Percentiles rank a stretch among this genome's conserved stretches.
These are phyloP conservation scores for Malassezia restricta DNA, from an alignment of 1,284 basidiomycete species.

Conservation along the genomic window DNA sequence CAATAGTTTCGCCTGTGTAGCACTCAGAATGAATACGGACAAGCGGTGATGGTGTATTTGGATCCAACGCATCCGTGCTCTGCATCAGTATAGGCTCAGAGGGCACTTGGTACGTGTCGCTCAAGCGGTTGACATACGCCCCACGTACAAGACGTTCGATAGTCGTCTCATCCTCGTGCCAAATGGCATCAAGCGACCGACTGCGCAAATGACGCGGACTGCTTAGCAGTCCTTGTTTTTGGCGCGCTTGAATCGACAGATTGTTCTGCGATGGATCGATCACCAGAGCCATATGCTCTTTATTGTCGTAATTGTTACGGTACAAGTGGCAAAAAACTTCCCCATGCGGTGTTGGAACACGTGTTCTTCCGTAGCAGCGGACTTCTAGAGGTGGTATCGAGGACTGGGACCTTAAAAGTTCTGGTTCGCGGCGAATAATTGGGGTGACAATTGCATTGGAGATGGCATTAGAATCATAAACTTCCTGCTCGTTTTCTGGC, in stretches of 20 bases:
- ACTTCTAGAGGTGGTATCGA: constrained; percentile 46
- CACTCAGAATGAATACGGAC: constrained; percentile 96
- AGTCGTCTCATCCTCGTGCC: constrained; percentile 75
- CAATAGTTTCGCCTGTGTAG: constrained; percentile 95
- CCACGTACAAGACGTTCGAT: constrained; percentile 87
- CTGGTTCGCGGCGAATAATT: constrained; percentile 14
- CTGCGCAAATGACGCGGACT: constrained; percentile 57
- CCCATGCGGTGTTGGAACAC: constrained; percentile 91
- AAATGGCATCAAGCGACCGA: constrained; percentile 66
- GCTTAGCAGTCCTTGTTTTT: constrained; percentile 7
- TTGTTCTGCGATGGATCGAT: constrained; percentile 54
- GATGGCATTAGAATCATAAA: not conserved
- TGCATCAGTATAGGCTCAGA: constrained; percentile 47
- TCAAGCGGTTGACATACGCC: constrained; percentile 77
- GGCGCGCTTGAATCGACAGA: constrained; percentile 16
- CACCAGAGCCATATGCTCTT: constrained; percentile 96
- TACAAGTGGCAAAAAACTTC: constrained; percentile 88
- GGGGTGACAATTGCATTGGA: constrained; percentile 16
- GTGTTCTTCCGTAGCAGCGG: constrained; percentile 87
- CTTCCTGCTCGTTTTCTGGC: not conserved
- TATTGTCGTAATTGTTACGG: constrained; percentile 67
- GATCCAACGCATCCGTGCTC: constrained; percentile 9
- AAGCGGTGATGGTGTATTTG: constrained; percentile 55
- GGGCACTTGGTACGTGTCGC: constrained; percentile 53
- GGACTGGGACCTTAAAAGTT: constrained; percentile 17